phyloP scores from a whole-genome alignment of 2,329 filamentous ascomycete species.

The Talaromyces sp. region DNA sequence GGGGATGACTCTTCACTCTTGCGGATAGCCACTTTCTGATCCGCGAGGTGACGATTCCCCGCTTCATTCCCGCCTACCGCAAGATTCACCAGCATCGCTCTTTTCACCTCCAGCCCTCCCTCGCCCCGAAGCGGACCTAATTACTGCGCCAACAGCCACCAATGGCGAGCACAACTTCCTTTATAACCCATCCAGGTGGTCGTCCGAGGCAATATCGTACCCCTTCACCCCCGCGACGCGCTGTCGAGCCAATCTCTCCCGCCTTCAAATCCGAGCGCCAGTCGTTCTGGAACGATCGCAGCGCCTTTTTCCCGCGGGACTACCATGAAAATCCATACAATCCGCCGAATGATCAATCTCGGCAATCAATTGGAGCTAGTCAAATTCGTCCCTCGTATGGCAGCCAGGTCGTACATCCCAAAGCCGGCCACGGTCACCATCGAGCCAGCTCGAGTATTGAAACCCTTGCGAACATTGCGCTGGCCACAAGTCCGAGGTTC shows the following conservation, averaged over 20 bases:
- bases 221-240: constrained; percentile 47
- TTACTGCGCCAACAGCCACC: constrained; percentile 19
- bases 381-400: constrained; percentile 20
- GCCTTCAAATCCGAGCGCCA: constrained; percentile 30
- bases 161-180: constrained; percentile 42
- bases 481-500: constrained; percentile 48
- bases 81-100: constrained; percentile 22
- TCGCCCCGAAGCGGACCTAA: constrained; percentile 19
- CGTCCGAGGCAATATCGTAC: constrained; percentile 46
- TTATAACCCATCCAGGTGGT: constrained; percentile 32
- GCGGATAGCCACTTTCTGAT: constrained; percentile 39
- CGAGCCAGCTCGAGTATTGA: constrained; percentile 48
- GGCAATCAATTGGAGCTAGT: constrained; percentile 13
- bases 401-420: constrained; percentile 22
- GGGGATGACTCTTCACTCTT: constrained; percentile 42
- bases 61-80: constrained; percentile 40
- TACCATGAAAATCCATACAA: constrained; percentile 25
- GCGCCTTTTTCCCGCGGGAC: constrained; percentile 24
- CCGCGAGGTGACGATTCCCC: constrained; percentile 41
- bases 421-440: constrained; percentile 35
- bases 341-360: constrained; percentile 23
- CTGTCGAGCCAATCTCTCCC: constrained; percentile 46
- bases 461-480: constrained; percentile 50
- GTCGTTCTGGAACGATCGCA: constrained; percentile 31
- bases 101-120: constrained; percentile 22